These are phyloP conservation scores for Endocladia muricata DNA, from an alignment of 31 red algal genomes.

Conservation along the genomic window DNA sequence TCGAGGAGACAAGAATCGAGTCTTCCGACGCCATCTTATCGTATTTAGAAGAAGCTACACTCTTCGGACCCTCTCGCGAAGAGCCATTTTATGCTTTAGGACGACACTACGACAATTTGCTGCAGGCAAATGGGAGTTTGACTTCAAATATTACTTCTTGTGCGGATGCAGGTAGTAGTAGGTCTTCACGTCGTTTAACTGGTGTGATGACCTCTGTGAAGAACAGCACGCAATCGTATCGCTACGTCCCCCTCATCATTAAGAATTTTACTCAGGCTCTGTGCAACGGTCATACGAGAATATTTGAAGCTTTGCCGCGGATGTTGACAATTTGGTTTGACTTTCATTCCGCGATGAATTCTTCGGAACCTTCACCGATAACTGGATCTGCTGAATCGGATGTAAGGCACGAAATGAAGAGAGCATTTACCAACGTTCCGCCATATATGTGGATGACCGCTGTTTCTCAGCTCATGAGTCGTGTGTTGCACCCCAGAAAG, in stretches of 20 bases:
- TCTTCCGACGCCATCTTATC: conserved; percentile 57
- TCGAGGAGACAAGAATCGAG: conserved; percentile 35
- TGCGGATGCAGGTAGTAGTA: not conserved
- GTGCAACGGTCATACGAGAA: conserved; percentile 45
- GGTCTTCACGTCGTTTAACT: not conserved
- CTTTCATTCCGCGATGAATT: conserved; percentile 35
- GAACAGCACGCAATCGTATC: not conserved
- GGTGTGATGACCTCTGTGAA: not conserved
- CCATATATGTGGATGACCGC: conserved; percentile 83
- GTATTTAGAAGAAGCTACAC: conserved; percentile 53
- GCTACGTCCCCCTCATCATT: conserved; percentile 54
- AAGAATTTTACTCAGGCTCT: conserved; percentile 71
- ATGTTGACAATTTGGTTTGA: conserved; percentile 93
- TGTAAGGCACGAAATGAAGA: conserved; percentile 32
- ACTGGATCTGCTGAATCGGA: conserved; percentile 4
- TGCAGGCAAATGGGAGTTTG: conserved; percentile 47
- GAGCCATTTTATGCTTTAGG: conserved; percentile 78
- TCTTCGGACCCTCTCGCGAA: conserved; percentile 32
- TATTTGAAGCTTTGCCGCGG: conserved; percentile 87
- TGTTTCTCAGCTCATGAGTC: conserved; percentile 86
- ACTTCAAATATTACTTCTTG: not conserved
- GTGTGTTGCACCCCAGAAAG: conserved; percentile 54
- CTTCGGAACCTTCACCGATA: not conserved
- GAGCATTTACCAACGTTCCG: conserved; percentile 57
- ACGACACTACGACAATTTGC: conserved; percentile 78